Evolutionary conservation across 495 filamentous ascomycete species (phyloP), one percentile per base, ranked within the genome.

Genomic region (Penicillium lagena): DNA sequence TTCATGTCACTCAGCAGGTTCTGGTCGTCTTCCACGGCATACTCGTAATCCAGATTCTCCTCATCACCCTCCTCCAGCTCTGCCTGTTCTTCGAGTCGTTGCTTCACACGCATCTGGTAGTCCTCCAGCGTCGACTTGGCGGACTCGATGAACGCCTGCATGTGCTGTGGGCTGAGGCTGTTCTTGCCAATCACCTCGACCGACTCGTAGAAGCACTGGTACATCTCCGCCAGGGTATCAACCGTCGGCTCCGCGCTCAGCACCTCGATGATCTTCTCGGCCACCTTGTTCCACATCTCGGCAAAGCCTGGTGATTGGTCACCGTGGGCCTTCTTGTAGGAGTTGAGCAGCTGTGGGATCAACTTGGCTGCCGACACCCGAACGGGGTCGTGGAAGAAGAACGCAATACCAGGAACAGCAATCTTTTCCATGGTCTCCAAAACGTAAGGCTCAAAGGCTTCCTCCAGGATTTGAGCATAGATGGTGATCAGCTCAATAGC

Each of bases 381-480:
- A 35, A 97, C 94, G 1, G 93, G 90, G 64, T 99, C 94, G 63
- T 97, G 95, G 79, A 99, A 99, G 75, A 99, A 97, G 78, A 97
- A 99, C 5, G 88, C 86, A 14, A 99, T 78, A 1, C 94, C 89
- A 15, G 94, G 91, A 29, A 99, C 69, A 6, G 90, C 89, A 55
- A 97, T 93, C 64, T 94, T 93, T 64, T 93, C 89, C 87, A 96
- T 93, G 47, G 95, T 95, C 35, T 95, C 82, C 17, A 83, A 65
- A 29, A 95, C 94, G 49, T 95, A 96, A 2, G 86, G 87, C 49
- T 93, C 90, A 58, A 99, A 97, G 28, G 86, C 83, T 4, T 77
- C 87, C 63, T 96, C 87, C 29, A 99, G 76, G 14, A 93, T 87
- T 56, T 96, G 90, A 17, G 94, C 91, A 62, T 99, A 97, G 37